phyloP scores from a whole-genome alignment of 1,284 basidiomycete species.

The Gomphus sp. region DNA sequence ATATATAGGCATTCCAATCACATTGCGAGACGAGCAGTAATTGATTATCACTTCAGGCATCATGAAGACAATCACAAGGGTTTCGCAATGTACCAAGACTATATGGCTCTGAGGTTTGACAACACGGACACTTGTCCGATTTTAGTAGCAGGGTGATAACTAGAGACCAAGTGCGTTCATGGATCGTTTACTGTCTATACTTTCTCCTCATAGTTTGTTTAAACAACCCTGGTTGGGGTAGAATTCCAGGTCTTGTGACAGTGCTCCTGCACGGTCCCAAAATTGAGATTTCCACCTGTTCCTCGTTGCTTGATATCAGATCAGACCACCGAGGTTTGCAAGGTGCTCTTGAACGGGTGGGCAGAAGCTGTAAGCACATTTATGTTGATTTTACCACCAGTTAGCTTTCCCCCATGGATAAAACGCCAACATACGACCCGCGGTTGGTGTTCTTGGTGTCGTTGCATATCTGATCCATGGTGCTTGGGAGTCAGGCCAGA shows the following conservation, averaged over 20 bases:
- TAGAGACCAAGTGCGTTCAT: slow-evolving; percentile 29
- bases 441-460: slow-evolving; percentile 35
- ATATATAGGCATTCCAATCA: slow-evolving; percentile 21
- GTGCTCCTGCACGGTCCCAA: slow-evolving; percentile 40
- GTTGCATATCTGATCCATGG: slow-evolving; percentile 35
- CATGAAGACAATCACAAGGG: slow-evolving; percentile 34
- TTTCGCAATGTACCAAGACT: slow-evolving; percentile 35
- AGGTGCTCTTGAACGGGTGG: slow-evolving; percentile 40
- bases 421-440: slow-evolving; percentile 35
- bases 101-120: slow-evolving; percentile 34
- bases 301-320: background rate
- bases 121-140: slow-evolving; percentile 30
- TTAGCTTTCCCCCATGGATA: slow-evolving; percentile 22
- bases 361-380: slow-evolving; percentile 32
- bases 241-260: slow-evolving; percentile 42
- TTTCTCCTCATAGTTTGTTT: background rate
- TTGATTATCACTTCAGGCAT: slow-evolving; percentile 23
- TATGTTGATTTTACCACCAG: slow-evolving; percentile 1
- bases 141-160: slow-evolving; percentile 36
- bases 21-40: slow-evolving; percentile 1
- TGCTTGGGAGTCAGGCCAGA: slow-evolving; percentile 28
- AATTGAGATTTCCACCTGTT: slow-evolving; percentile 28
- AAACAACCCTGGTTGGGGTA: slow-evolving; percentile 32
- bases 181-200: background rate
- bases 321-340: slow-evolving; percentile 27